A percentile compares a stretch with the other conserved stretches of the same genome.
Evolutionary conservation across 2,329 filamentous ascomycete genomes (phyloP).

Genomic region (Trichoderma sp.): DNA sequence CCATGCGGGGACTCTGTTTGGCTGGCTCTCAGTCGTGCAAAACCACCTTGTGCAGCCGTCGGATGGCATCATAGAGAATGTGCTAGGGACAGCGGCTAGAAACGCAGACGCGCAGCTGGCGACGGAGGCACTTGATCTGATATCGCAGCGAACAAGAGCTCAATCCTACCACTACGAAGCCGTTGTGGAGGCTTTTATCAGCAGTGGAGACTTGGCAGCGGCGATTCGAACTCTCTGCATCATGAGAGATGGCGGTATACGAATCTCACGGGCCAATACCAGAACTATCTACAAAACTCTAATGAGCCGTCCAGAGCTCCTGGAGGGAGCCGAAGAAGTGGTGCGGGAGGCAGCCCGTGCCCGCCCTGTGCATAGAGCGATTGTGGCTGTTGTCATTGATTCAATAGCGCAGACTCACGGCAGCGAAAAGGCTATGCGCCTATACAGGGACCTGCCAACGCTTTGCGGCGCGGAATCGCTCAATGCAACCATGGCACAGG

Average conservation of each 20-base stretch:
- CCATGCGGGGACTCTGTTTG: constrained; percentile 65
- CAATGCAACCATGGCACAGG: constrained; percentile 36
- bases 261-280: constrained; percentile 64
- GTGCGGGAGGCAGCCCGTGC: constrained; percentile 56
- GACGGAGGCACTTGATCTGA: constrained; percentile 66
- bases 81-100: constrained; percentile 73
- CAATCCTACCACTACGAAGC: constrained; percentile 76
- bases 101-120: constrained; percentile 70
- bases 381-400: constrained; percentile 43
- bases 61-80: constrained; percentile 66
- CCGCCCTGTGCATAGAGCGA: constrained; percentile 45
- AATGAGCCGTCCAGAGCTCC: constrained; percentile 48
- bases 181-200: constrained; percentile 71
- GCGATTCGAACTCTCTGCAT: constrained; percentile 73
- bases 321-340: constrained; percentile 57
- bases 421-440: constrained; percentile 39
- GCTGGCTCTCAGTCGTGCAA: constrained; percentile 71
- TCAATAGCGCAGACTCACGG: constrained; percentile 38
- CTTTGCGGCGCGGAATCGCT: constrained; percentile 39
- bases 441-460: constrained; percentile 39
- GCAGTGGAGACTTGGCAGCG: constrained; percentile 61
- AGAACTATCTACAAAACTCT: constrained; percentile 64
- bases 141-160: constrained; percentile 51
- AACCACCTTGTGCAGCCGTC: constrained; percentile 49
- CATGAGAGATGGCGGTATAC: constrained; percentile 62